Conservation (phyloP, 352 stramenopile species). For the Phytophthora sojae region DNA sequence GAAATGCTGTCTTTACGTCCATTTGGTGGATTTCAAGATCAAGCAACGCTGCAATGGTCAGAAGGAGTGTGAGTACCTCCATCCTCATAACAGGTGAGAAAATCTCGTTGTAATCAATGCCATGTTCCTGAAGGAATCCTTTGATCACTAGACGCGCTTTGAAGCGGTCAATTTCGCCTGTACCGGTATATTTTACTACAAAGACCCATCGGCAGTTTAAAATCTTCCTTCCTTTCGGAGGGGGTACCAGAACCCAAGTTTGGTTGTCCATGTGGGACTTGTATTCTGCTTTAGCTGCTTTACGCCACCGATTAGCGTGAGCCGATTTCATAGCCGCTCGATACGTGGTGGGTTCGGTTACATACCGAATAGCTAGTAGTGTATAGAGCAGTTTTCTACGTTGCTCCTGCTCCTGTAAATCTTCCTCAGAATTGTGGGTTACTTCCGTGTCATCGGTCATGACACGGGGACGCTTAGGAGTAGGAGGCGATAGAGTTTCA, state of each 20-base stretch:
- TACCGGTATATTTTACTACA: no score
- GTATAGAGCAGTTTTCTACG: not conserved
- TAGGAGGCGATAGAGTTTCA: not conserved
- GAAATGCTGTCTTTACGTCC: slow-evolving; percentile 36
- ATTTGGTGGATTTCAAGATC: slow-evolving; percentile 35
- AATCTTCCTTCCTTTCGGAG: not conserved
- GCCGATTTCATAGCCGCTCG: not conserved
- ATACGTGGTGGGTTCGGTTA: slow-evolving; percentile 8
- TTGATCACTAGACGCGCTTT: not conserved
- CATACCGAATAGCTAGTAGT: slow-evolving; percentile 14
- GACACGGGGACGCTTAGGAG: not conserved
- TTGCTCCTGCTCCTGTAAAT: slow-evolving; percentile 4
- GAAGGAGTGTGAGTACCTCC: slow-evolving; percentile 11
- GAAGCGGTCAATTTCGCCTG: no score
- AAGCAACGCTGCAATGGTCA: slow-evolving; percentile 1
- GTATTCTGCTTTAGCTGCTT: slow-evolving; percentile 10
- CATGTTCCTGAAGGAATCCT: not conserved
- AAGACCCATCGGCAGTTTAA: not conserved
- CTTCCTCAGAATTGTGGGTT: slow-evolving; percentile 11
- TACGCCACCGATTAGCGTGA: slow-evolving; percentile 4
- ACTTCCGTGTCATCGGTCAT: not conserved
- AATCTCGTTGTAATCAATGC: slow-evolving; percentile 7
- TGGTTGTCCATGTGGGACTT: slow-evolving; percentile 7
- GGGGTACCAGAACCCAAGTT: slow-evolving; percentile 7
- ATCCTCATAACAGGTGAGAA: slow-evolving; percentile 14